Conservation (phyloP, 2,329 filamentous ascomycete genomes). For the Apiospora sp. region DNA sequence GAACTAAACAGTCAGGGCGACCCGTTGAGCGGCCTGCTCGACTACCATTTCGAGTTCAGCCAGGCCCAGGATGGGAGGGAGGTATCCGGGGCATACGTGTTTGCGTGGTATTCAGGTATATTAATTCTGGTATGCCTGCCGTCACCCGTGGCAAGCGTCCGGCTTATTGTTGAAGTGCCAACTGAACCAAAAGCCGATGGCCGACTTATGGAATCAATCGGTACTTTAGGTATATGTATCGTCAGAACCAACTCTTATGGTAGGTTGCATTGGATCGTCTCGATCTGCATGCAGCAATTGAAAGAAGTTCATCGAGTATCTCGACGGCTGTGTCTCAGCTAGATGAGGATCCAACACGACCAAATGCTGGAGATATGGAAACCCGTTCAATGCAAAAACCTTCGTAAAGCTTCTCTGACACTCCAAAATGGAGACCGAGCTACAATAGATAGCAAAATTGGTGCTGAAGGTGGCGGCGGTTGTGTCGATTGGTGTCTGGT, state of each 20-base stretch:
- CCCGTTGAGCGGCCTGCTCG: background rate
- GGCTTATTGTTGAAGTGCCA: too few relatives aligned
- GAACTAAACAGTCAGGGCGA: background rate
- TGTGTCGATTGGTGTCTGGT: background rate
- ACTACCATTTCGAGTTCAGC: slow-evolving; percentile 3
- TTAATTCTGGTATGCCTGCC: slow-evolving; percentile 11
- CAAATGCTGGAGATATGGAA: background rate
- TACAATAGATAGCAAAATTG: background rate
- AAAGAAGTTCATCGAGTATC: slow-evolving; percentile 10
- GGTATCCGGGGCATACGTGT: slow-evolving; percentile 4
- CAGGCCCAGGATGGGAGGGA: background rate
- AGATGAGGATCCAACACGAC: background rate
- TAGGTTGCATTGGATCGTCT: slow-evolving; percentile 21
- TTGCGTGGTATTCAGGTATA: slow-evolving; percentile 8
- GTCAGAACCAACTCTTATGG: too few relatives aligned
- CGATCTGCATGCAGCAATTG: slow-evolving; percentile 20
- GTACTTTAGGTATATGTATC: too few relatives aligned
- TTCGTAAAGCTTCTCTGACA: background rate
- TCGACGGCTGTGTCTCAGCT: slow-evolving; percentile 3
- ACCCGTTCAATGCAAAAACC: background rate
- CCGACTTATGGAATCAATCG: too few relatives aligned
- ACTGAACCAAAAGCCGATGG: too few relatives aligned
- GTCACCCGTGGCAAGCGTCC: background rate
- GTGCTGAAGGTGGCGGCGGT: background rate
- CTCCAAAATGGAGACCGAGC: background rate